Percentiles rank a stretch among this genome's conserved stretches.
Conservation (phyloP, 495 filamentous ascomycete species). For the Penicillium atrosanguineum region DNA sequence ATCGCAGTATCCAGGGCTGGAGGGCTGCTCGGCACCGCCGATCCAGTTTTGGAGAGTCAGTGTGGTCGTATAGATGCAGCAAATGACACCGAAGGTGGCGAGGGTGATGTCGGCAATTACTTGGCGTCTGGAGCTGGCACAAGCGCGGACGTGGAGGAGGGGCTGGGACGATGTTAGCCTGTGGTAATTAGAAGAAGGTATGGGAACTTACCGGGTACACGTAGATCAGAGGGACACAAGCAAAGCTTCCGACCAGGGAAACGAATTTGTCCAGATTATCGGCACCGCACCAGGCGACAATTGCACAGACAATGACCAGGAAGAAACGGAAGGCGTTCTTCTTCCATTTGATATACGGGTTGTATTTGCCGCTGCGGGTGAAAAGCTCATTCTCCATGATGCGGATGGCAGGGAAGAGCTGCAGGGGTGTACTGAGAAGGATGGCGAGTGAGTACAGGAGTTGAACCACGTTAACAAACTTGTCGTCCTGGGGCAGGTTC, state of each 20-base stretch:
- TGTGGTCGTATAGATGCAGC: slow-evolving; percentile 86
- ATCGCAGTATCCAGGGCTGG: slow-evolving; percentile 61
- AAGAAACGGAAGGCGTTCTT: slow-evolving; percentile 96
- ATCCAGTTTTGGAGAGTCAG: slow-evolving; percentile 86
- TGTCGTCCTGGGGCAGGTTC: slow-evolving; percentile 93
- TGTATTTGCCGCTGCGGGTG: slow-evolving; percentile 87
- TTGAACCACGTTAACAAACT: slow-evolving; percentile 92
- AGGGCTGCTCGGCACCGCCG: slow-evolving; percentile 30
- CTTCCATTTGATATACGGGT: slow-evolving; percentile 95
- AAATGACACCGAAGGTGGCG: slow-evolving; percentile 74
- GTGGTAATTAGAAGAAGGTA: slow-evolving; percentile 6
- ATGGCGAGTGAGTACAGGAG: slow-evolving; percentile 95
- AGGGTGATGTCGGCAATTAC: slow-evolving; percentile 69
- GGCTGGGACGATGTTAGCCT: slow-evolving; percentile 53
- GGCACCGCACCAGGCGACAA: slow-evolving; percentile 88
- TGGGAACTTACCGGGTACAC: slow-evolving; percentile 81
- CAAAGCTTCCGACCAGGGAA: slow-evolving; percentile 91
- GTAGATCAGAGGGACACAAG: slow-evolving; percentile 94
- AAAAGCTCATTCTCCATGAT: slow-evolving; percentile 68
- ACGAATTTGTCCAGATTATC: slow-evolving; percentile 97
- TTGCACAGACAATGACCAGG: slow-evolving; percentile 78
- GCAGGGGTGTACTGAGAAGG: slow-evolving; percentile 86
- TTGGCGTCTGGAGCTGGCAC: slow-evolving; percentile 62
- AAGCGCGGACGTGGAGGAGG: slow-evolving; percentile 79
- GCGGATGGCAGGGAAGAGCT: slow-evolving; percentile 95